Base-by-base conservation (phyloP, 768 basidiomycete genomes). In the Phanerodontia chrysosporium region DNA sequence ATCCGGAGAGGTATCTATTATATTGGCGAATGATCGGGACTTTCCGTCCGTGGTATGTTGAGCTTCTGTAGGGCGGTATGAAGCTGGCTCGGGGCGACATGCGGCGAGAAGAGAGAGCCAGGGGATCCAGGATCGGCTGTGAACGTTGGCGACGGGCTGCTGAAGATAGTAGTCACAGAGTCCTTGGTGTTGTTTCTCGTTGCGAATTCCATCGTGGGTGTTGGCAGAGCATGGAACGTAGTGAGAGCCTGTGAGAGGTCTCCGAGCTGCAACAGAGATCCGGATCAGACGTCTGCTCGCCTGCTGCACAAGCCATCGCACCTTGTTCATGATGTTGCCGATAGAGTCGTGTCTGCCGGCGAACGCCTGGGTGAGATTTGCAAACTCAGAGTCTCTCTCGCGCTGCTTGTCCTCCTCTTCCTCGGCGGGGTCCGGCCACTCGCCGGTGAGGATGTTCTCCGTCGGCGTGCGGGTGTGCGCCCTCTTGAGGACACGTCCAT, bases 321-420 rank as follows among this genome's bases (percentile, higher is more conserved):
- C 90, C 80, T 89, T 90, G 69, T 68, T 69, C 90, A 92, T 91
- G 30, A 92, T 87, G 29, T 76, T 79, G 54, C 83, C 80, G 21
- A 91, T 87, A 30, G 83, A 82, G 59, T 83, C 80, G 67, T 85
- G 89, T 56, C 86, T 78, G 27, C 84, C 85, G 53, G 82, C 79
- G 67, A 92, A 91, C 64, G 85, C 84, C 57, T 82, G 79, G 8
- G 86, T 80, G 35, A 90, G 75, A 61, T 77, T 83, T 7, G 80
- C 78, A 69, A 92, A 91, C 66, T 90, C 85, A 54, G 82, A 83
- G 62, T 87, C 87, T 55, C 85, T 76, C 39, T 66, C 71, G 49
- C 63, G 56, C 77, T 79, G 65, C 72, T 79, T 80, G 59, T 75
- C 79, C 65, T 84, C 79, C 45, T 80, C 80, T 60, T 83, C 84